Percentiles rank a stretch among this genome's conserved stretches.
phyloP scores from a whole-genome alignment of 73 alveolate genomes.

The Paramecium tetraurelia region DNA sequence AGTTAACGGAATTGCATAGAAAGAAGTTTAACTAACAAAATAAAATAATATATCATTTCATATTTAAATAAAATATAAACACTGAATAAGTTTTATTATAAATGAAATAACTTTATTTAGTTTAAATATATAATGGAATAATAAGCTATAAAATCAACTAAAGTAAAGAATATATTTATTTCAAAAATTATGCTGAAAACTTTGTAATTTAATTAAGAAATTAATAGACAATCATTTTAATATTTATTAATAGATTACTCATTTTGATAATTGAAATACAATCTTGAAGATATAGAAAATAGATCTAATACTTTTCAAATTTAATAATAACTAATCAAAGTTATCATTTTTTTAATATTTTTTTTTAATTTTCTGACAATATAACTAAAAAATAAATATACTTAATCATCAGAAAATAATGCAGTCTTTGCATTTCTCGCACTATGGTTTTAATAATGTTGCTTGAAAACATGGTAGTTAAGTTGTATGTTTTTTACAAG shows the following conservation, averaged over 20 bases:
- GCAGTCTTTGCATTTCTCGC: not conserved
- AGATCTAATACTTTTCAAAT: no score
- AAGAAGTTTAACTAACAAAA: not conserved
- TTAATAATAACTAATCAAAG: no score
- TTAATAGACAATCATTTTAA: no score
- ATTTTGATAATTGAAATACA: no score
- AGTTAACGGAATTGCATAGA: no score
- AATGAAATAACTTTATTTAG: not conserved
- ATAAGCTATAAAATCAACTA: not conserved
- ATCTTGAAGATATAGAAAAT: no score
- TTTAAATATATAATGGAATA: not conserved
- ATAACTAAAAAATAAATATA: not conserved
- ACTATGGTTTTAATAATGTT: not conserved
- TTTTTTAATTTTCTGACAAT: not conserved
- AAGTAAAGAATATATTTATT: no score
- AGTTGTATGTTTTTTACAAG: not conserved
- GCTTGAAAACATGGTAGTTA: not conserved
- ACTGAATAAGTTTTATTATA: not conserved
- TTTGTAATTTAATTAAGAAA: no score
- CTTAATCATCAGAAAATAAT: not conserved
- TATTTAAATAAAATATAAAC: no score
- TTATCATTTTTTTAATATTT: no score
- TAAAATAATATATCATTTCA: not conserved
- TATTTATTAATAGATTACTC: no score
- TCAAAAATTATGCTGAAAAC: not conserved